Evolutionary conservation across 2,329 filamentous ascomycete species (phyloP).

Genomic region (Fusarium nelsonii): DNA sequence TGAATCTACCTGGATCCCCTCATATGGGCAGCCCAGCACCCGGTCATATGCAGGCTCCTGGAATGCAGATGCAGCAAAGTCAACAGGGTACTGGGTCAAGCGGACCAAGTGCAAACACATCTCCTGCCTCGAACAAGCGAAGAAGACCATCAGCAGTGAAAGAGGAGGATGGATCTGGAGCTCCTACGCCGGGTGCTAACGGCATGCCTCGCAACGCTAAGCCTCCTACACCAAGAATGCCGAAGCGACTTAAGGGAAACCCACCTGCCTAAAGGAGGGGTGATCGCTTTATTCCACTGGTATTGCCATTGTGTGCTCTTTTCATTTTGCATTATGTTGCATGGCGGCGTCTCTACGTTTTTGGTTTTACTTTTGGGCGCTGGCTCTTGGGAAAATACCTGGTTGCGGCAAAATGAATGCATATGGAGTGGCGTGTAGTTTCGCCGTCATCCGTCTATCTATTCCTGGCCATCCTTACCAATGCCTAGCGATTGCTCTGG

Average conservation of each 20-base stretch:
- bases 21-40: slow-evolving; percentile 71
- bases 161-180: slow-evolving; percentile 64
- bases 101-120: slow-evolving; percentile 76
- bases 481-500: slow-evolving; percentile 23
- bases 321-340: slow-evolving; percentile 53
- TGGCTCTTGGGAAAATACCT: slow-evolving; percentile 42
- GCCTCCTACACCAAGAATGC: slow-evolving; percentile 68
- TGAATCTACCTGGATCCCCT: slow-evolving; percentile 72
- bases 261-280: slow-evolving; percentile 50
- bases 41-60: slow-evolving; percentile 72
- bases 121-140: slow-evolving; percentile 70
- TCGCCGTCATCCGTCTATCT: slow-evolving; percentile 18
- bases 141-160: slow-evolving; percentile 69
- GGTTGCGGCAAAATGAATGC: slow-evolving; percentile 41
- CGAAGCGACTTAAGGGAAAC: slow-evolving; percentile 66
- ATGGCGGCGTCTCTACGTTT: slow-evolving; percentile 53
- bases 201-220: slow-evolving; percentile 66
- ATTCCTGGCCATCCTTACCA: slow-evolving; percentile 20
- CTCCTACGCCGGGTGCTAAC: slow-evolving; percentile 64
- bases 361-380: slow-evolving; percentile 30
- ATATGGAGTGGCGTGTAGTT: slow-evolving; percentile 39
- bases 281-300: slow-evolving; percentile 1
- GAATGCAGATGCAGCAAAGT: slow-evolving; percentile 75
- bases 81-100: slow-evolving; percentile 76
- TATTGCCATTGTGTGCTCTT: slow-evolving; percentile 15